These are phyloP conservation scores for Diplodia scrobiculata DNA, from an alignment of 2,329 filamentous ascomycete genomes.

Conservation along the genomic window DNA sequence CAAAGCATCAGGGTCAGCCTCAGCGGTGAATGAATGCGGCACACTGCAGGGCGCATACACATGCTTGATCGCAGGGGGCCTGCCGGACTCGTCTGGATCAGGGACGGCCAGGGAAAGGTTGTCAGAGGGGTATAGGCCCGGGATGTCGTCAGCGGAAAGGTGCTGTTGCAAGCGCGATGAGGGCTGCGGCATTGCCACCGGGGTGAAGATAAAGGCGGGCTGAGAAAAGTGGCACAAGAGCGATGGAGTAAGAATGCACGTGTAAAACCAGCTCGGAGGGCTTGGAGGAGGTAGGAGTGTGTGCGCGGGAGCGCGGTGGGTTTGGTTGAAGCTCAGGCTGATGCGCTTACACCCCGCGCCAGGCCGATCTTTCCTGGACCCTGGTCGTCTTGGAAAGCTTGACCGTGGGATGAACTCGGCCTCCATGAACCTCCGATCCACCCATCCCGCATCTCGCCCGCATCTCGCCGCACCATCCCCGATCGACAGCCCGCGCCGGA, in stretches of 20 bases:
- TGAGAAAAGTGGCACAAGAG: neutral
- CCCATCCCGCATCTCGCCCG: constrained; percentile 7
- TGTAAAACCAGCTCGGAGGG: neutral
- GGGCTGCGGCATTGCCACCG: constrained; percentile 19
- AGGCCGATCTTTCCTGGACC: constrained; percentile 25
- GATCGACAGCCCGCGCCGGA: neutral
- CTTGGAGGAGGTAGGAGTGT: constrained; percentile 1
- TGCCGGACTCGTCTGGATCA: constrained; percentile 41
- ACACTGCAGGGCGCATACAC: constrained; percentile 45
- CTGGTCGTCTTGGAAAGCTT: constrained; percentile 18
- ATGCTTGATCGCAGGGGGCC: constrained; percentile 53
- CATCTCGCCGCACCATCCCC: constrained; percentile 2
- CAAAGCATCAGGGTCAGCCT: constrained; percentile 6
- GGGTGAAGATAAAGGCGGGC: neutral
- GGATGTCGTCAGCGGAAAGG: constrained; percentile 37
- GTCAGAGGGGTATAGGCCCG: constrained; percentile 51
- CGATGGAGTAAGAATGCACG: neutral
- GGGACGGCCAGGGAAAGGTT: constrained; percentile 53
- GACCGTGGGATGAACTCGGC: constrained; percentile 8
- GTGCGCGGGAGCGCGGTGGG: constrained; percentile 13
- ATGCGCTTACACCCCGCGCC: constrained; percentile 26
- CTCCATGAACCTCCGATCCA: constrained; percentile 11
- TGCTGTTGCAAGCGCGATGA: constrained; percentile 31
- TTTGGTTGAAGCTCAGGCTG: constrained; percentile 18
- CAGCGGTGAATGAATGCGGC: neutral